Base-by-base conservation (phyloP, 192 early-diverging fungal species). In the Coemansia sp. region DNA sequence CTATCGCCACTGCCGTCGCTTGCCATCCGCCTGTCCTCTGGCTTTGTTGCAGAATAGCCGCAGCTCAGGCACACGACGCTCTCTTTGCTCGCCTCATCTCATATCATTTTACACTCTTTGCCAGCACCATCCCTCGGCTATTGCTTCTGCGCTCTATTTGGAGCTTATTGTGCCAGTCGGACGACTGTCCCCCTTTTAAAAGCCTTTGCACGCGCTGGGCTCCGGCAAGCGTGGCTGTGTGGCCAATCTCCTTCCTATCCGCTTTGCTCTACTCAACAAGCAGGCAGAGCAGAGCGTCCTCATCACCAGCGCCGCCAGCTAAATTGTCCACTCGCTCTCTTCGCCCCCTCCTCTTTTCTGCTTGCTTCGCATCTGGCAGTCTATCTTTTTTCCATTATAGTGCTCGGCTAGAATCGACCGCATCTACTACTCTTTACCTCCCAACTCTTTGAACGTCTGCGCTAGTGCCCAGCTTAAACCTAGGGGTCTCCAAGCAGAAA, bases 401-500 rank as follows among this genome's bases (percentile, higher is more conserved):
- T 22, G 19, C 46, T 60, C 32, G 45, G 32, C 45, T 59, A 45
- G 38, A 65, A 40, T 41, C 36, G 47, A 39, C 46, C 24, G 54
- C 41, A n/a, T 43, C 29, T 45, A 38, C 51, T 35, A 53, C 40
- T n/a, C n/a, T 27, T 36, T 42, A 43, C 25, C 37, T 42, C 5
- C 38, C 59, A 22, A 20, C 22, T 43, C 27, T 42, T 49, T 32
- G 45, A 36, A 24, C 22, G 49, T 51, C 56, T 19, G 31, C 35
- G 19, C 56, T 36, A 58, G 56, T 11, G 56, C 37, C 56, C 35
- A 58, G 53, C 37, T 58, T 38, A 58, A 32, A 17, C 31, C 35
- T 20, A 36, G 31, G 32, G 20, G 32, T 58, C 35, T 58, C 20
- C 56, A 58, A 36, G 56, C 56, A 58, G 56, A 61, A 42, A 71